Base-by-base conservation (phyloP, 805 yeast genomes). In the Yamadazyma paraphyllophila region DNA sequence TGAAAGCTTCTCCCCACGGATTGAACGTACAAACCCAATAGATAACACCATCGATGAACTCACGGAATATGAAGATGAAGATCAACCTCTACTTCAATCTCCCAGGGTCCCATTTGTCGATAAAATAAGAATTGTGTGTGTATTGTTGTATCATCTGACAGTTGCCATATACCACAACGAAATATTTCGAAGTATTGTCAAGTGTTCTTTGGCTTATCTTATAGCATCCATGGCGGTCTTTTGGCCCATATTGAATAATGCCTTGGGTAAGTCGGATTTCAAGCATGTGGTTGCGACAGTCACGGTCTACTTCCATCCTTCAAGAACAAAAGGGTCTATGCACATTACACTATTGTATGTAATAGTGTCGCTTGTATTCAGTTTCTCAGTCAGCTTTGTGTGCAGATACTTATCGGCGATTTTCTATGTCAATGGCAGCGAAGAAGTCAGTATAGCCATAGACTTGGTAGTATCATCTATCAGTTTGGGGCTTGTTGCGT, bases 281-380 rank as follows among this genome's bases (percentile, higher is more conserved):
- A 88, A 88, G 60, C 96, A 88, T 67, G 76, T 86, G 51, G 82
- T 85, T 2, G 89, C 95, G 32, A 88, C 96, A 0, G 84, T 84
- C 8, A 85, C 88, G 1, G 94, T 88, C 2, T 88, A 88, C 62
- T 88, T 88, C 69, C 94, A 88, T 58, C 89, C 96, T 0, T 77
- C 91, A 1, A 63, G 96, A 40, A 76, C 94, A 0, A 77, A 79
- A 46, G 96, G 96, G 0, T 79, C 88, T 14, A 88, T 88, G 92
- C 76, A 81, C 48, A 89, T 88, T 58, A 82, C 90, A 10, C 61
- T 85, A 13, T 58, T 78, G 36, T 88, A 80, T 63, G 91, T 83
- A 2, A 53, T 73, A 0, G 46, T 78, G 2, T 69, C 89, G 1
- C 62, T 86, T 12, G 43, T 68, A 3, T 88, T 71, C 65, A 77